Evolutionary conservation across 441 rosid genomes (phyloP).

Genomic region (Jatropha multifida): DNA sequence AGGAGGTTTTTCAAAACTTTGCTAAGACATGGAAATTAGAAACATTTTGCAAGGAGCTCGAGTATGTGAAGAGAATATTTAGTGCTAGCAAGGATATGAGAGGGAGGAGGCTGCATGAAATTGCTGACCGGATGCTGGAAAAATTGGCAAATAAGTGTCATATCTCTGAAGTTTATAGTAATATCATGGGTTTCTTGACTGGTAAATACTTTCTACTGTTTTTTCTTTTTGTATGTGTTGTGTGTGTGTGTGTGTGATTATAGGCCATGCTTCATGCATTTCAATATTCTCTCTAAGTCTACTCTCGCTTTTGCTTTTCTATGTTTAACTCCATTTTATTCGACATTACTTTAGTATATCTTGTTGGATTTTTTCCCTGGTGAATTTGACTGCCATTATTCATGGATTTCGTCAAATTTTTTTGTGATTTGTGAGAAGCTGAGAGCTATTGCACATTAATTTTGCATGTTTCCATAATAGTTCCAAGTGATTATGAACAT

Average conservation of each 20-base stretch:
- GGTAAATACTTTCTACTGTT: slow-evolving; percentile 41
- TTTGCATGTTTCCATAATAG: background rate
- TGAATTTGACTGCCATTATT: background rate
- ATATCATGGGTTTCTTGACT: slow-evolving; percentile 60
- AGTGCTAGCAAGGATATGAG: slow-evolving; percentile 75
- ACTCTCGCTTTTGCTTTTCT: background rate
- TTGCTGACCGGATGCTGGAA: slow-evolving; percentile 62
- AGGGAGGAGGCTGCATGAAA: slow-evolving; percentile 77
- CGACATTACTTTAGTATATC: background rate
- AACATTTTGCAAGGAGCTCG: slow-evolving; percentile 74
- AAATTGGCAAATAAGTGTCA: slow-evolving; percentile 64
- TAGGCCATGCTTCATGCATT: background rate
- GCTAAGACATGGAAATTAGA: slow-evolving; percentile 79
- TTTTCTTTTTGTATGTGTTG: background rate
- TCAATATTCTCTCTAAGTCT: background rate
- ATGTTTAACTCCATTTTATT: background rate
- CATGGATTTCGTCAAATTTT: background rate
- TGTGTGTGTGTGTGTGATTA: background rate
- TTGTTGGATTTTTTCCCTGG: background rate
- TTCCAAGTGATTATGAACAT: background rate
- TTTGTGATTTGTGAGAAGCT: background rate
- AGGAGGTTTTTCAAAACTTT: slow-evolving; percentile 87
- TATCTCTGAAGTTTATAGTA: slow-evolving; percentile 60
- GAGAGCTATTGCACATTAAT: background rate
- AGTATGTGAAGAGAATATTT: slow-evolving; percentile 87